Evolutionary conservation across 495 filamentous ascomycete genomes (phyloP).

Genomic region (Parachaetomium inaequale): DNA sequence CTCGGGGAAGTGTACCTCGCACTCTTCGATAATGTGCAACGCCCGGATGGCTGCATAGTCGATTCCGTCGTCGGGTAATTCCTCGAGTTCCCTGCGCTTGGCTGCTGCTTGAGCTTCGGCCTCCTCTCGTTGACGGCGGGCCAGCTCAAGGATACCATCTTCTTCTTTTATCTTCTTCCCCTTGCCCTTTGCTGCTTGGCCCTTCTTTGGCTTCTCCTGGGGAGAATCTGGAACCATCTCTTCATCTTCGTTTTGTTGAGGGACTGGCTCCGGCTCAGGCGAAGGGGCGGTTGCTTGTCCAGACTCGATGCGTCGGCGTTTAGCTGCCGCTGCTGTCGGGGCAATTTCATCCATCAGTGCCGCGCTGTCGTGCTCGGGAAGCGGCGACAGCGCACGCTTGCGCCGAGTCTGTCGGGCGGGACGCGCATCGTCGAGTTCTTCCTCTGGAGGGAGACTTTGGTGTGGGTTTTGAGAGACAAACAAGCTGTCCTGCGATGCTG

Average conservation of each 20-base stretch:
- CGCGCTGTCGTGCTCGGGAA: conserved; percentile 38
- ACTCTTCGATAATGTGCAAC: conserved; percentile 75
- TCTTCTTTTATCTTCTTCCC: conserved; percentile 53
- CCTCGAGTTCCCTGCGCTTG: conserved; percentile 57
- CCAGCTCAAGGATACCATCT: conserved; percentile 65
- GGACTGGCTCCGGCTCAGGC: conserved; percentile 19
- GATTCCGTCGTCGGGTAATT: conserved; percentile 53
- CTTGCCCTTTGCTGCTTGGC: conserved; percentile 38
- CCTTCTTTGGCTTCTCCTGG: conserved; percentile 17
- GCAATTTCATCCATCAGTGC: conserved; percentile 62
- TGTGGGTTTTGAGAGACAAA: conserved; percentile 35
- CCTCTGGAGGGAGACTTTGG: conserved; percentile 26
- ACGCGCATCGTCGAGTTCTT: conserved; percentile 21
- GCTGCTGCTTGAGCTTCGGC: conserved; percentile 58
- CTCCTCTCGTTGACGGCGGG: conserved; percentile 63
- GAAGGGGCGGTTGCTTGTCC: conserved; percentile 39
- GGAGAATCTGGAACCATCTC: conserved; percentile 20
- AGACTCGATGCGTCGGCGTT: conserved; percentile 59
- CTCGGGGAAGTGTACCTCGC: conserved; percentile 55
- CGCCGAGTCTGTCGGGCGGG: conserved; percentile 34
- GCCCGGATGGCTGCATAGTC: conserved; percentile 69
- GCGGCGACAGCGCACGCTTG: conserved; percentile 42
- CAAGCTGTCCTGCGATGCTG: conserved; percentile 28
- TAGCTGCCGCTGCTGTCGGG: conserved; percentile 68
- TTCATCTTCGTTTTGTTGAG: conserved; percentile 16